phyloP scores from a whole-genome alignment of 78 protist genomes.

The Creolimax fragrantissima region DNA sequence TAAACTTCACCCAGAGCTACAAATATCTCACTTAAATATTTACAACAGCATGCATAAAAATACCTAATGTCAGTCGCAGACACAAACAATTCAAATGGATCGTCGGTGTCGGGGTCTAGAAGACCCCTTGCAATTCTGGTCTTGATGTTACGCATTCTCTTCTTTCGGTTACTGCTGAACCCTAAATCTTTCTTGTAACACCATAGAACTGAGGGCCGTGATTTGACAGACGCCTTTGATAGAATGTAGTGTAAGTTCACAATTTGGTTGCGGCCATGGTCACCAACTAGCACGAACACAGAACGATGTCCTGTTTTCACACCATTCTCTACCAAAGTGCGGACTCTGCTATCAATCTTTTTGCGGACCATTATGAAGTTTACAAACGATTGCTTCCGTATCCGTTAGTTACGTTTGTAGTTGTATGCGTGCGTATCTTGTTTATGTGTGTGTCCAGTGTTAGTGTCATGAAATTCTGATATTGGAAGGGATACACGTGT shows the following conservation, averaged over 20 bases:
- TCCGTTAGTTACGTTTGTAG: no score
- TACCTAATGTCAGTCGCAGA: constrained; percentile 78
- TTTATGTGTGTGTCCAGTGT: no score
- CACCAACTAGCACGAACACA: constrained; percentile 93
- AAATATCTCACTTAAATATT: no score
- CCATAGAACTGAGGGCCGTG: constrained; percentile 93
- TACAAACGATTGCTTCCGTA: no score
- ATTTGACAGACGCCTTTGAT: constrained; percentile 60
- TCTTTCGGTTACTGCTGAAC: constrained; percentile 42
- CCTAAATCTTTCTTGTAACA: constrained; percentile 92
- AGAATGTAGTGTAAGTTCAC: constrained; percentile 91
- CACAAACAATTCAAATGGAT: constrained; percentile 91
- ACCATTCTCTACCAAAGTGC: constrained; percentile 78
- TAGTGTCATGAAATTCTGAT: no score
- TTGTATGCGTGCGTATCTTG: no score
- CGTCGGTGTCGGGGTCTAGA: constrained; percentile 52
- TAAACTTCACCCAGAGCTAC: no score
- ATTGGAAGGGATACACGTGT: no score
- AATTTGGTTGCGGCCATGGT: constrained; percentile 74
- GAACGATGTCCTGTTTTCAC: constrained; percentile 70
- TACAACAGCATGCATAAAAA: no score
- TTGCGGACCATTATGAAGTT: constrained; percentile 50
- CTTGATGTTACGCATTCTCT: constrained; percentile 56
- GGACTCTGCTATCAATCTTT: constrained; percentile 82
- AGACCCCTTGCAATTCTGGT: constrained; percentile 46